These are phyloP conservation scores for Pseudotulostoma volvatum DNA, from an alignment of 495 filamentous ascomycete genomes.

Conservation along the genomic window DNA sequence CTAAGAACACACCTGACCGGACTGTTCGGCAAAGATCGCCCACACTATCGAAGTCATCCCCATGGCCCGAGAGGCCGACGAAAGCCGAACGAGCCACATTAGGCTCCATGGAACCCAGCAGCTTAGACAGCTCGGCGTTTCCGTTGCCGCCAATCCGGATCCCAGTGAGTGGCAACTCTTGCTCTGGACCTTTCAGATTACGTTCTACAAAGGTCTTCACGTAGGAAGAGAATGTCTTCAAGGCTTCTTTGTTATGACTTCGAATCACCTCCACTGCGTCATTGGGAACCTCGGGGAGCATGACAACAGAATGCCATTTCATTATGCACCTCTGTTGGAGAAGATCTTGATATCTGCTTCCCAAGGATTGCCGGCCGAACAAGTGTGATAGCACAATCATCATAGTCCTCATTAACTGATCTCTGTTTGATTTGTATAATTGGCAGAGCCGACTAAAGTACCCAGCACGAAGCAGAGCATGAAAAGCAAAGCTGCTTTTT, in stretches of 20 bases:
- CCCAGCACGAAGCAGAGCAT: conserved; percentile 48
- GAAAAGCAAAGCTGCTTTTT: conserved; percentile 55
- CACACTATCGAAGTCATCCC: conserved; percentile 43
- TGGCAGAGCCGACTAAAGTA: conserved; percentile 50
- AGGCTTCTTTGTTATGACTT: conserved; percentile 44
- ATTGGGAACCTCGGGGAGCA: conserved; percentile 44
- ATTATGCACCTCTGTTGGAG: too few species aligned
- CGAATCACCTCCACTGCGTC: conserved; percentile 36
- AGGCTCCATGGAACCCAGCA: conserved; percentile 7
- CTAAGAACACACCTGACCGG: conserved; percentile 51
- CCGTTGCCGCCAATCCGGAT: conserved; percentile 23
- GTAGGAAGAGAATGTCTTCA: conserved; percentile 48
- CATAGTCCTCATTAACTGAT: conserved; percentile 28
- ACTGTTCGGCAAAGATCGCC: conserved; percentile 44
- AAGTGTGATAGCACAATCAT: conserved; percentile 54
- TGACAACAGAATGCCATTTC: conserved; percentile 39
- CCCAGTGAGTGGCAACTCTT: conserved; percentile 40
- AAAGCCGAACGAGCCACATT: conserved; percentile 45
- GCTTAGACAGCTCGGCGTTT: conserved; percentile 3
- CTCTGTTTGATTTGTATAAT: not conserved
- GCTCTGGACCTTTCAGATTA: conserved; percentile 35
- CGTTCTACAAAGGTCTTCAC: conserved; percentile 51
- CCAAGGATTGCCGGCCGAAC: conserved; percentile 42
- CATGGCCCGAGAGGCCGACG: conserved; percentile 50
- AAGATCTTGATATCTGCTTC: conserved; percentile 9